phyloP scores from a whole-genome alignment of 164 flowering plant genomes.

The Magnolia changhungtana region DNA sequence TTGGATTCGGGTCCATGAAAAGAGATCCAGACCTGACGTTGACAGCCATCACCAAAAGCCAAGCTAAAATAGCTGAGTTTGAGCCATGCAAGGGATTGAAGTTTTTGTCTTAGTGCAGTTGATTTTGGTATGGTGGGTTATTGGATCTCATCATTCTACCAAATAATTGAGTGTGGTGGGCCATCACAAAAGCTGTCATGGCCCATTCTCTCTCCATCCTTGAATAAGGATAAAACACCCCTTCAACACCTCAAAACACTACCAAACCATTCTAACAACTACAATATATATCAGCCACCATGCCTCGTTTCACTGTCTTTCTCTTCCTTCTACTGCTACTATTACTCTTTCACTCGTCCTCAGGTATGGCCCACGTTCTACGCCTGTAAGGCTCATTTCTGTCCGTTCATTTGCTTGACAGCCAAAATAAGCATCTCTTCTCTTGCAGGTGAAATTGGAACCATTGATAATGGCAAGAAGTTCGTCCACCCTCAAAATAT shows the following conservation, averaged over 20 bases:
- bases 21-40: too few relatives aligned
- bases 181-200: slow-evolving; percentile 25
- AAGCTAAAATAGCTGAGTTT: neutral
- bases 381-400: neutral
- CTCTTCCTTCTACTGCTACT: slow-evolving; percentile 17
- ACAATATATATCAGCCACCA: slow-evolving; percentile 17
- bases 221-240: slow-evolving; percentile 17
- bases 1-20: too few relatives aligned
- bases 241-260: slow-evolving; percentile 8
- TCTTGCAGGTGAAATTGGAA: neutral
- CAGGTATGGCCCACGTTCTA: slow-evolving; percentile 19
- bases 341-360: slow-evolving; percentile 15
- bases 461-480: neutral
- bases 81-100: slow-evolving; percentile 2
- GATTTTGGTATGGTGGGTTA: slow-evolving; percentile 39
- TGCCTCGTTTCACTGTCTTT: slow-evolving; percentile 27
- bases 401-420: neutral
- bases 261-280: slow-evolving; percentile 1
- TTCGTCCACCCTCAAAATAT: neutral
- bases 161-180: slow-evolving; percentile 39
- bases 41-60: neutral
- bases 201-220: slow-evolving; percentile 13
- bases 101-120: slow-evolving; percentile 31
- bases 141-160: slow-evolving; percentile 33
- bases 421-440: neutral